A percentile compares a stretch with the other conserved stretches of the same genome.
These are phyloP conservation scores for maize (Zea mays) DNA, from an alignment of 176 grass and related monocot species.

Conservation along the genomic window DNA sequence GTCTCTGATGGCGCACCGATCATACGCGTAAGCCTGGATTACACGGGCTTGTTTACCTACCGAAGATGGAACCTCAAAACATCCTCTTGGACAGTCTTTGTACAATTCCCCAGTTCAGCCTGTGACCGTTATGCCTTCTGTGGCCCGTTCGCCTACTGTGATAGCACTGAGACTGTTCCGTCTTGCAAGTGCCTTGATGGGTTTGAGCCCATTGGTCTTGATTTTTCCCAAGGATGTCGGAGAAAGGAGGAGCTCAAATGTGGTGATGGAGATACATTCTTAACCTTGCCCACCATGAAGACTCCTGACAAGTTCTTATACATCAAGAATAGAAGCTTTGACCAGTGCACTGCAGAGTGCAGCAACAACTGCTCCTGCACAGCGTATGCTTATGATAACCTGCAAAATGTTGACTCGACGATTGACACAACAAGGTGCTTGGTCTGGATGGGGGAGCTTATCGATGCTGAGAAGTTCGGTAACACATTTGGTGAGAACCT, in stretches of 20 bases:
- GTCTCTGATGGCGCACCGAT: constrained; percentile 33
- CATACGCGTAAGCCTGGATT: constrained; percentile 22
- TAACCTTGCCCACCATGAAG: not conserved
- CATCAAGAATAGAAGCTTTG: not conserved
- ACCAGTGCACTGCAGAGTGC: constrained; percentile 43
- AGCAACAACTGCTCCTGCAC: constrained; percentile 45
- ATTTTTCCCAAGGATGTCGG: constrained; percentile 45
- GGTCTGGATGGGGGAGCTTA: constrained; percentile 53
- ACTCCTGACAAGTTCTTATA: not conserved
- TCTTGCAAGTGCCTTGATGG: constrained; percentile 56
- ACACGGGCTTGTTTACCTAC: constrained; percentile 18
- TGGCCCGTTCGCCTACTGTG: constrained; percentile 50
- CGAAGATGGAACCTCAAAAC: constrained; percentile 9
- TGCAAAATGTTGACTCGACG: not conserved
- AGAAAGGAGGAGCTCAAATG: constrained; percentile 34
- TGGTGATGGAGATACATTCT: not conserved
- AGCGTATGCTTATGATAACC: constrained; percentile 49
- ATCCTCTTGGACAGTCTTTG: not conserved
- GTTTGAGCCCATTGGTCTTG: constrained; percentile 34
- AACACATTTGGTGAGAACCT: constrained; percentile 41
- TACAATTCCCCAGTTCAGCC: not conserved
- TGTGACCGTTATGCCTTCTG: constrained; percentile 41
- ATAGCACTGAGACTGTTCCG: not conserved
- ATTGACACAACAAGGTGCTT: constrained; percentile 49
- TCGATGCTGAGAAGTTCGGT: constrained; percentile 36